Base-by-base conservation (phyloP, 163 green algal genomes). In the Scenedesmus sp. region DNA sequence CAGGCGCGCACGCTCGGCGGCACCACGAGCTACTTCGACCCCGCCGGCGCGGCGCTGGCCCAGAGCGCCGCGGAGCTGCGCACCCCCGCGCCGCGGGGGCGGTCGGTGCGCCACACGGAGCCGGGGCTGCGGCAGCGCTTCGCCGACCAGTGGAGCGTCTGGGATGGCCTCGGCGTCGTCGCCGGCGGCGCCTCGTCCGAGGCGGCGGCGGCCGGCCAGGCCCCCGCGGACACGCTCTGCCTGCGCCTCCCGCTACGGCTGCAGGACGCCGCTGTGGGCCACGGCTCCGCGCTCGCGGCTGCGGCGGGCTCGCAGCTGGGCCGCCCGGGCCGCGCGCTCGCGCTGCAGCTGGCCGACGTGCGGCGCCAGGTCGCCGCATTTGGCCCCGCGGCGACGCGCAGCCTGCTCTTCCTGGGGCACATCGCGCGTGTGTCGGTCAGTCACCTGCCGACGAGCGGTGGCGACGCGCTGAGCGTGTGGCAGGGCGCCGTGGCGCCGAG, bases 11-110 rank as follows among this genome's bases (percentile, higher is more conserved):
- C 39, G 39, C 39, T 47, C n/a, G 72, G 64, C 31, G 51, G 45
- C 42, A 70, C 53, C 24, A 63, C 58, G 44, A 53, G 53, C 53
- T 76, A 66, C 63, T 75, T 53, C 51, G 51, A 77, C 64, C 56
- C 64, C 44, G 62, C 57, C 17, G 64, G 66, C 45, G 24, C 28
- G 3, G 33, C 58, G 2, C 64, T 77, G 3, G 64, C 75, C 15
- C 75, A 70, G 47, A 62, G 51, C 34, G 64, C 64, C 54, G 54
- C 63, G 34, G 72, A 80, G 44, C 28, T 77, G 24, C 64, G 64
- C 42, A 54, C 28, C 17, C 53, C 48, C 0, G 42, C 45, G 5
- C 44, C 53, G 28, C 62, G 75, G 13, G 63, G 63, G 22, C 56
- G 56, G 4, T 57, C 10, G 1, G 34, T 77, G 1, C 20, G 31